Base-by-base conservation (phyloP, 345 rosid species). In the Hirschfeldia incana region DNA sequence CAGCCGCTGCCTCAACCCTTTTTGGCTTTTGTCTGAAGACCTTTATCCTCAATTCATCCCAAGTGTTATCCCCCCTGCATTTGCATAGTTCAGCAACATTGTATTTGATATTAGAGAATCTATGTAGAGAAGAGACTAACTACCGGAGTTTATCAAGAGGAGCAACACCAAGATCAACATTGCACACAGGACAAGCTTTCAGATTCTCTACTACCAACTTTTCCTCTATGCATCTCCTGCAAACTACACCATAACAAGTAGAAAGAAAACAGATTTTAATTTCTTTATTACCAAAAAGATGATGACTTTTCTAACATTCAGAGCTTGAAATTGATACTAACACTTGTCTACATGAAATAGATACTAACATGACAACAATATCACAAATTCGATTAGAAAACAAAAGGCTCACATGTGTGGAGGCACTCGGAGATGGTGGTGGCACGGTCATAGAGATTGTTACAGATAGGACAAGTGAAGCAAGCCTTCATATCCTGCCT, bases 121-220 rank as follows among this genome's bases (percentile, higher is more conserved):
- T 16, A 29, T 29, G 4, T 29, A 29, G 4, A 29, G 32, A 29
- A 29, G 32, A 9, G 8, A 55, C 49, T 6, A 13, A n/a, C n/a
- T 83, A 78, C 77, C 73, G 57, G 57, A 67, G 75, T 37, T 37
- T 79, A 5, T 51, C 66, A 12, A 62, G 49, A 62, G 82, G 78
- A 37, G 33, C 8, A 62, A 12, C 70, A 69, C 78, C 82, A 53
- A 79, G 78, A 74, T 74, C 49, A 67, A 37, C 75, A 17, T 74
- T 51, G 61, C 82, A 79, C 66, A 68, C 17, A 12, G 82, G 82
- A 69, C 82, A 79, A 79, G 60, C 36, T 11, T 13, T 30, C 4
- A 74, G 11, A 12, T 39, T 62, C 42, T 79, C 71, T 36, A 26
- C 39, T 12, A 0, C 44, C 0, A 79, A 11, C 66, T 74, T 79